Conservation (phyloP, 768 basidiomycete species). For the Suillus variegatus region DNA sequence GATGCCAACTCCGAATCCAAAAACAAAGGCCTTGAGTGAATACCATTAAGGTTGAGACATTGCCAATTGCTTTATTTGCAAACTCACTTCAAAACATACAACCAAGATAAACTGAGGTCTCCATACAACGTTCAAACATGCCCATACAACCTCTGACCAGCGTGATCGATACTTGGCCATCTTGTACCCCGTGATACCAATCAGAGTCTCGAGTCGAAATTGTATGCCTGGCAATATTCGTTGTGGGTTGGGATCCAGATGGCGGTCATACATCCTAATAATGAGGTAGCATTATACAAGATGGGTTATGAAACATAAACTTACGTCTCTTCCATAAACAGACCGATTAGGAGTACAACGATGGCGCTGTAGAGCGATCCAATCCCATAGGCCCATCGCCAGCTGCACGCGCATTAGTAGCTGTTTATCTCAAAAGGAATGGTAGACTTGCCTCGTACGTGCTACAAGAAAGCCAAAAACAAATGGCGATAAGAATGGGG, state of each 20-base stretch:
- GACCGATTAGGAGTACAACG: conserved; percentile 45
- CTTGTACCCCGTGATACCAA: conserved; percentile 48
- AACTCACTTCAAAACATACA: conserved; percentile 39
- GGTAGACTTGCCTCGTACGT: conserved; percentile 23
- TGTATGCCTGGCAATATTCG: conserved; percentile 32
- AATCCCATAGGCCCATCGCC: conserved; percentile 56
- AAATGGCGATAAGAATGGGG: conserved; percentile 32
- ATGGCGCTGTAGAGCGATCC: conserved; percentile 47
- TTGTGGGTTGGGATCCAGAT: conserved; percentile 25
- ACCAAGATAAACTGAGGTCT: conserved; percentile 48
- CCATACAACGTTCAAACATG: conserved; percentile 45
- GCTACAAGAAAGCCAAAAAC: conserved; percentile 31
- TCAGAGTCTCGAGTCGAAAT: conserved; percentile 46
- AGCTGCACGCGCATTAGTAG: conserved; percentile 28
- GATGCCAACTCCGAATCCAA: conserved; percentile 52
- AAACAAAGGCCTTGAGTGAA: conserved; percentile 37
- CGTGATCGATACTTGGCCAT: conserved; percentile 47
- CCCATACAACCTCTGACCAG: conserved; percentile 36
- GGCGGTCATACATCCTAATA: conserved; percentile 46
- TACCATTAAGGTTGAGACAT: neutral
- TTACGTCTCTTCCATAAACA: conserved; percentile 55
- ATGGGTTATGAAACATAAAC: conserved; percentile 8
- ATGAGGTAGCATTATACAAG: neutral
- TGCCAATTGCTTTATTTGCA: neutral
- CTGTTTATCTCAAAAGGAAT: too few species aligned